Evolutionary conservation across 2,329 filamentous ascomycete genomes (phyloP).

Genomic region (Alternaria consortialis): DNA sequence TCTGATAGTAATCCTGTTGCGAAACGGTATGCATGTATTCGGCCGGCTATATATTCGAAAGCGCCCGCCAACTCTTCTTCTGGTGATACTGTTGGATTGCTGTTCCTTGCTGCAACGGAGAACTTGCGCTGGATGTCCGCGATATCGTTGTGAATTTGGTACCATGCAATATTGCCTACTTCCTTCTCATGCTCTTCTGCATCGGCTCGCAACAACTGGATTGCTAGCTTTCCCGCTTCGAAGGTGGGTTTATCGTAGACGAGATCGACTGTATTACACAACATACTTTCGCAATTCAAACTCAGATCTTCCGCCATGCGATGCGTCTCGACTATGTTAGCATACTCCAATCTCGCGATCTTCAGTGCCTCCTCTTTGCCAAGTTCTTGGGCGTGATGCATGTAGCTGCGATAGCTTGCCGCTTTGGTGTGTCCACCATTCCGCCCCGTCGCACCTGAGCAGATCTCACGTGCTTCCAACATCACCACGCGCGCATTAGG

Average conservation of each 20-base stretch:
- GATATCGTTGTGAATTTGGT: conserved; percentile 29
- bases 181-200: conserved; percentile 34
- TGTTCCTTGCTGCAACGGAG: conserved; percentile 26
- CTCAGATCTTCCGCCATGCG: conserved; percentile 59
- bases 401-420: conserved; percentile 62
- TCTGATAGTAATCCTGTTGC: conserved; percentile 35
- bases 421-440: conserved; percentile 62
- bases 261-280: conserved; percentile 66
- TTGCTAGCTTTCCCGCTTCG: conserved; percentile 36
- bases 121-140: conserved; percentile 30
- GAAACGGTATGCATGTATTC: conserved; percentile 46
- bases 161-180: conserved; percentile 40
- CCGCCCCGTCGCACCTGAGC: conserved; percentile 54
- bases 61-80: conserved; percentile 37
- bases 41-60: conserved; percentile 45
- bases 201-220: conserved; percentile 34
- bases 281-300: conserved; percentile 57
- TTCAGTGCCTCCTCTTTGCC: conserved; percentile 60
- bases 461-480: conserved; percentile 52
- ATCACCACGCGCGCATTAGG: conserved; percentile 43
- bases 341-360: conserved; percentile 53
- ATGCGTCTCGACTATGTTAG: conserved; percentile 64
- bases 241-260: conserved; percentile 59
- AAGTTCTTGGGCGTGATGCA: conserved; percentile 56
- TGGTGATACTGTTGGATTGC: conserved; percentile 21